Percentiles rank a stretch among this genome's conserved stretches.
phyloP scores from a whole-genome alignment of 2,329 filamentous ascomycete species.

The Pseudocercospora macadamiae region DNA sequence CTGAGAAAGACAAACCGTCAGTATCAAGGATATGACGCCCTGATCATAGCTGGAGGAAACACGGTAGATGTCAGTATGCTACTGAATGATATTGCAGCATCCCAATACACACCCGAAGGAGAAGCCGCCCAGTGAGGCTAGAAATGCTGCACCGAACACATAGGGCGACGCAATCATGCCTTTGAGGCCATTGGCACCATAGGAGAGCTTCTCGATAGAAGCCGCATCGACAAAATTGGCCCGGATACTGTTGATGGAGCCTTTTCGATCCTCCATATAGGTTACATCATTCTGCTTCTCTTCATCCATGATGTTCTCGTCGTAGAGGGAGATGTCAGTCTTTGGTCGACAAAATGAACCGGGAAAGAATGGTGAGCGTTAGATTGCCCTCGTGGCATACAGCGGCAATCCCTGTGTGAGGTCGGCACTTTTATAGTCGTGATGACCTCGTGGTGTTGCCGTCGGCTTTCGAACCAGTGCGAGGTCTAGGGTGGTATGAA shows the following conservation, averaged over 20 bases:
- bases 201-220: background rate
- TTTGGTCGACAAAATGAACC: background rate
- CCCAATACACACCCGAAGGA: constrained; percentile 37
- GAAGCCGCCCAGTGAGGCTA: constrained; percentile 45
- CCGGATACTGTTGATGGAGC: background rate
- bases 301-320: background rate
- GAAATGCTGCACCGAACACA: constrained; percentile 8
- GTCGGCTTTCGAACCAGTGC: background rate
- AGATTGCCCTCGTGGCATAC: background rate
- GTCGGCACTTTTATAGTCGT: background rate
- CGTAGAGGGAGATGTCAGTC: no score
- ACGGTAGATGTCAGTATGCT: background rate
- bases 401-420: background rate
- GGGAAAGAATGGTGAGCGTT: background rate
- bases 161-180: constrained; percentile 1
- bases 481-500: background rate
- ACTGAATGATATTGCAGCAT: background rate
- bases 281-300: background rate
- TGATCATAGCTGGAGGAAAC: constrained; percentile 36
- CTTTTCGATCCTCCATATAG: background rate
- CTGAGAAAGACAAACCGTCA: constrained; percentile 26
- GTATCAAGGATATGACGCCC: constrained; percentile 41
- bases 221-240: background rate
- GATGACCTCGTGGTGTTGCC: background rate
- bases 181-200: background rate